Evolutionary conservation across 2,329 filamentous ascomycete genomes (phyloP), one percentile per base, ranked within the genome.

Genomic region (Hypoxylon sp.): DNA sequence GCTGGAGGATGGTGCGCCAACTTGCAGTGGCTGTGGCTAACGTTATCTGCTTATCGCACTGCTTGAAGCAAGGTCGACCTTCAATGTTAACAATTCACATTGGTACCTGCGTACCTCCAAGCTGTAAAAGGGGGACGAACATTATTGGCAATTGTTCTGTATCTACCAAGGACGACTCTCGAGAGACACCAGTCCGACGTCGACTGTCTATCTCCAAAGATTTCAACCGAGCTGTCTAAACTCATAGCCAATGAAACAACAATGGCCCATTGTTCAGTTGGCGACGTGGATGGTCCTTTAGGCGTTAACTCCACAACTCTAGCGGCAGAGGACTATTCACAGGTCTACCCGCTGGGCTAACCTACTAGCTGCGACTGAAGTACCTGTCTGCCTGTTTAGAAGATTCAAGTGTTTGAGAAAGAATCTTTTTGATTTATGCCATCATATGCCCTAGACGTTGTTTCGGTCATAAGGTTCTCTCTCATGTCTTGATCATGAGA

Each of bases 141-240:
- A n/a, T n/a, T n/a, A n/a, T n/a, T n/a, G n/a, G n/a, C n/a, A n/a
- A n/a, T n/a, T n/a, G n/a, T n/a, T n/a, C n/a, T n/a, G n/a, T n/a
- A n/a, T n/a, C n/a, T n/a, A n/a, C n/a, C n/a, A n/a, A n/a, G n/a
- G n/a, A n/a, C n/a, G n/a, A n/a, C n/a, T n/a, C n/a, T n/a, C n/a
- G n/a, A n/a, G n/a, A n/a, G n/a, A n/a, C n/a, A n/a, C n/a, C n/a
- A n/a, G n/a, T n/a, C n/a, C 29, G 29, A 30, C 29, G 5, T 30
- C 29, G 6, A 53, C 14, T 29, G 30, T 43, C 16, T 12, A 25
- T 19, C 50, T 29, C 50, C 50, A 53, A 53, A 53, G 27, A 53
- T 43, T 14, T 43, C 34, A 14, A 53, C n/a, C 12, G 34, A 53
- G 25, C 50, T 14, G 2, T 53, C 19, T 30, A 23, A 53, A 19